phyloP scores from a whole-genome alignment of 495 filamentous ascomycete genomes.

The Penicillium bovifimosum region DNA sequence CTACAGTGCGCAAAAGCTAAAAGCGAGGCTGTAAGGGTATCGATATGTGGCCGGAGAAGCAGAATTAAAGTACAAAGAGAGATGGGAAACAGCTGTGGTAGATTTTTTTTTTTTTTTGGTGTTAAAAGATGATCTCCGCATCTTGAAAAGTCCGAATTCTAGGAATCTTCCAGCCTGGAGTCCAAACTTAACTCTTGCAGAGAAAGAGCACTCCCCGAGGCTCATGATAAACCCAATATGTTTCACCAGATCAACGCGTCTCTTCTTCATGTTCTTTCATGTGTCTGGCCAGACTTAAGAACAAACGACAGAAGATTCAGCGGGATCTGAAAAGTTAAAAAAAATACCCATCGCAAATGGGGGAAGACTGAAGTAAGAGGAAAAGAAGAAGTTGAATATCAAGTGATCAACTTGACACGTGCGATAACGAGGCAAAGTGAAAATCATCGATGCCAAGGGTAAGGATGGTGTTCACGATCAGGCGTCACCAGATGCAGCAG shows the following conservation, averaged over 20 bases:
- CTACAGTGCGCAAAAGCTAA: background rate
- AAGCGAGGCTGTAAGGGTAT: slow-evolving; percentile 39
- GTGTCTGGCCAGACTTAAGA: background rate
- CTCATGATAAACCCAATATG: background rate
- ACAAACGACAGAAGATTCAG: background rate
- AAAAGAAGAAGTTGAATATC: slow-evolving; percentile 25
- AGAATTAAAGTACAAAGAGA: slow-evolving; percentile 29
- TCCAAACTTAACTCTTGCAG: background rate
- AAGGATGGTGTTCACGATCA: slow-evolving; percentile 27
- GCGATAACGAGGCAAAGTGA: slow-evolving; percentile 4
- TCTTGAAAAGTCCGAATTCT: background rate
- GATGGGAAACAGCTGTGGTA: slow-evolving; percentile 12
- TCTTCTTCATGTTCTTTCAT: background rate
- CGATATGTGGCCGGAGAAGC: slow-evolving; percentile 29
- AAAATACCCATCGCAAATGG: slow-evolving; percentile 13
- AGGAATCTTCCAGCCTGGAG: too few species aligned
- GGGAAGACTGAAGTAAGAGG: slow-evolving; percentile 17
- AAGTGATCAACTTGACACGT: slow-evolving; percentile 6
- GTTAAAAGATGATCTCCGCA: slow-evolving; percentile 5
- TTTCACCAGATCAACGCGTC: background rate
- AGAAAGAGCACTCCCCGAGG: slow-evolving; percentile 4
- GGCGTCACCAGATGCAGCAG: slow-evolving; percentile 41
- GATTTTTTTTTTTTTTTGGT: slow-evolving; percentile 11
- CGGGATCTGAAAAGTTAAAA: slow-evolving; percentile 10
- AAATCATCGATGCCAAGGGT: slow-evolving; percentile 6